phyloP scores from a whole-genome alignment of 148 eudicot genomes.

The Rhododendron molle region DNA sequence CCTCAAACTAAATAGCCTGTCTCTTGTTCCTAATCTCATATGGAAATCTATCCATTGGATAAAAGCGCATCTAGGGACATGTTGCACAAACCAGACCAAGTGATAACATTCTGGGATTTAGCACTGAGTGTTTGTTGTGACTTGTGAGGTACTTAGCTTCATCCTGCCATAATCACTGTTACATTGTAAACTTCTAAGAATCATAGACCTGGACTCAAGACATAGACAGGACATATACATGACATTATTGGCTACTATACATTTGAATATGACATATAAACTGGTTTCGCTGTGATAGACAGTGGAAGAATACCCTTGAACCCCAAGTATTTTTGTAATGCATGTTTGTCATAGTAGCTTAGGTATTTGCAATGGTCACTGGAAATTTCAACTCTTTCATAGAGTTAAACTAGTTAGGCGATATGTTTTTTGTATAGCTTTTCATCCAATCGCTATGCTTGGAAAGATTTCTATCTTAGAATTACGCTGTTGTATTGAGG shows the following conservation, averaged over 20 bases:
- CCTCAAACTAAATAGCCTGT: neutral
- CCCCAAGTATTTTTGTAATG: neutral
- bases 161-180: neutral
- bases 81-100: neutral
- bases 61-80: neutral
- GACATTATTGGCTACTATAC: neutral
- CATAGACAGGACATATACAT: neutral
- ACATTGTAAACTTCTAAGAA: neutral
- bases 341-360: neutral
- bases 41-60: neutral
- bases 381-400: neutral
- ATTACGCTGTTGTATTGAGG: neutral
- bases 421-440: neutral
- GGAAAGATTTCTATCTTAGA: neutral
- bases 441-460: neutral
- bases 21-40: neutral
- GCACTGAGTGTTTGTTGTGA: neutral
- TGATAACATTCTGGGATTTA: neutral
- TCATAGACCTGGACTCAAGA: neutral
- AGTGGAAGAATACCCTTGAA: neutral
- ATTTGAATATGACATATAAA: neutral
- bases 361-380: neutral
- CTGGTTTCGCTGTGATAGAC: neutral
- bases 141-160: neutral
- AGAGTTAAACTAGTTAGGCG: neutral